Evolutionary conservation across 176 grass and related monocot species (phyloP), one percentile per base, ranked within the genome.

Genomic region (Echinochloa phyllopogon): DNA sequence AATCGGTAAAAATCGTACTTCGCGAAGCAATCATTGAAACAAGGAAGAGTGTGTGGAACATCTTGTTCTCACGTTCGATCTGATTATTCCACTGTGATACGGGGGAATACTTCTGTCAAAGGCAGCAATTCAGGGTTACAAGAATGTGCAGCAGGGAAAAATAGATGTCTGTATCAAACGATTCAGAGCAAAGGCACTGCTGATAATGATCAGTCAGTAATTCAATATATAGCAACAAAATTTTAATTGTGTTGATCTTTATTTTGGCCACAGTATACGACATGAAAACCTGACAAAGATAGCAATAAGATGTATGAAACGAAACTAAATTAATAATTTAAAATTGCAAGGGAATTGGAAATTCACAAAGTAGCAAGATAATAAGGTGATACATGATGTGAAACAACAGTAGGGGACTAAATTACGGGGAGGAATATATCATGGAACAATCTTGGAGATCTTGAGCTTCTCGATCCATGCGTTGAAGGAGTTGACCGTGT

Each of bases 391-490:
- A 27, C 1, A 73, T 42, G 25, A 70, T 33, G 17, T 16, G 29
- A 40, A 20, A 0, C 8, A 60, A 18, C 21, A 70, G 33, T 24
- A 2, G 1, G 38, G 43, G 37, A 17, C 12, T 8, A 60, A 50
- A 64, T 65, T 10, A 27, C 68, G 43, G 18, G 50, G 69, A 51
- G 2, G 44, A 39, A n/a, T n/a, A n/a, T n/a, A 81, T 91, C 15
- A 97, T 50, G 91, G 94, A 36, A 97, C 94, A 69, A 94, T 93
- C 81, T 90, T 91, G 81, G 57, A 88, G 86, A 83, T 89, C 82
- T 86, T 91, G 72, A 97, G 78, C 85, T 93, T 97, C 12, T 97
- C 89, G 37, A 97, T 86, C 91, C 94, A 97, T 74, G 80, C 83
- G 66, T 78, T 91, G 82, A 97, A 91, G 44, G 91, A 93, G 63